Base-by-base conservation (phyloP, 2,329 filamentous ascomycete species). In the Aureobasidium sp. region DNA sequence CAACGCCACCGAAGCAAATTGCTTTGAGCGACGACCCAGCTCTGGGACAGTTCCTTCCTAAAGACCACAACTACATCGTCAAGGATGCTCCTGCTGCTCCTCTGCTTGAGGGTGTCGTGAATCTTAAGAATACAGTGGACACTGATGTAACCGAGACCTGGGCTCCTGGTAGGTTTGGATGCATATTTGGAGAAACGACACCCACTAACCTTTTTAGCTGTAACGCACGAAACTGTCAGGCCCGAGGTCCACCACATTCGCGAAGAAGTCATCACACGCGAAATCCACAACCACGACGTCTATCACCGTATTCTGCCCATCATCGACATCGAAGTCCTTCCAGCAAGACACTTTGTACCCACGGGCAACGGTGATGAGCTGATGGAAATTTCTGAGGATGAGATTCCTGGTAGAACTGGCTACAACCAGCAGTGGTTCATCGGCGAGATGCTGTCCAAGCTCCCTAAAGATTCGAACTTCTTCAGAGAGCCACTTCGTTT, bases 261-360 rank as follows among this genome's bases (percentile, higher is more conserved):
- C 17, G 72, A 81, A 65, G 76, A 82, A 66, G 66, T 68, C 26
- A 78, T 83, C 56, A 78, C 76, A 7, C 78, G 80, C 41, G 81
- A 84, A 63, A 81, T 82, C 37, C 82, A 84, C 70, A 78, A 78
- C 37, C 76, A 84, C 68, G 77, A 83, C 64, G 70, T 80, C 39
- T 79, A 77, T 65, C 80, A 83, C 63, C 77, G 78, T 29, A 73
- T 81, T 29, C 77, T 80, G n/a, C 82, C 82, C 3, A 75, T 84
- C 26, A 74, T 79, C 32, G 79, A 84, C 58, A 77, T 79, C 13
- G 78, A 84, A 67, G 75, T 83, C 10, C 73, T 83, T 0, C 80
- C 82, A 1, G 72, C 81, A 0, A 77, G 78, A 12, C 82, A 84
- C 68, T 83, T 80, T 69, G 72, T 80, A 2, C 77, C 74, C 5